These are phyloP conservation scores for Yarrowia alimentaria DNA, from an alignment of 805 yeast species.

Conservation along the genomic window DNA sequence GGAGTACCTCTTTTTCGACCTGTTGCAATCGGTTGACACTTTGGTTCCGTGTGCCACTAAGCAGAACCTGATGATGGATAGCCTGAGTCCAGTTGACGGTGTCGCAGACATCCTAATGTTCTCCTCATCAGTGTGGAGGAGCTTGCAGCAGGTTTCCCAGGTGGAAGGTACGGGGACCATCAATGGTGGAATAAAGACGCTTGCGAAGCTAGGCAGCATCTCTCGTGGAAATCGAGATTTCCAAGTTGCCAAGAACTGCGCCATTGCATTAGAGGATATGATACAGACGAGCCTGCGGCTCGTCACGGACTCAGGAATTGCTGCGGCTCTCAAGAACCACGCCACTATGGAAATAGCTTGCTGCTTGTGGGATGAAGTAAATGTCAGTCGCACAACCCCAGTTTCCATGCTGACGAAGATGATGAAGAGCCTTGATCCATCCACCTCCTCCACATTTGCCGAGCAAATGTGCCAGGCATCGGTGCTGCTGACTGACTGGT, in stretches of 20 bases:
- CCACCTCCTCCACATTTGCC: not conserved
- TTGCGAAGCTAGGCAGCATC: constrained; percentile 4
- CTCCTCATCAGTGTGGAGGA: constrained; percentile 1
- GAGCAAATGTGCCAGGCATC: constrained; percentile 8
- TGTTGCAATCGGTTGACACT: no score
- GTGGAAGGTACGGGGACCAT: no score
- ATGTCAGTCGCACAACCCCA: constrained; percentile 5
- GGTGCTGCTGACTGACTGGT: constrained; percentile 7
- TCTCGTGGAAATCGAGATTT: no score
- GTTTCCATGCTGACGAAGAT: constrained; percentile 6
- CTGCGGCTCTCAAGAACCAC: no score
- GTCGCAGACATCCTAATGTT: constrained; percentile 4
- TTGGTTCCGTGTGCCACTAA: no score
- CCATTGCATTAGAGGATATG: not conserved
- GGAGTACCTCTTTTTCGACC: constrained; percentile 6
- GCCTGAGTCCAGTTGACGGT: no score
- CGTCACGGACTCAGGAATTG: not conserved
- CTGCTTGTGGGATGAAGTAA: constrained; percentile 1
- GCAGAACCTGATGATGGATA: no score
- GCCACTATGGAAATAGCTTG: constrained; percentile 14
- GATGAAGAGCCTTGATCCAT: not conserved
- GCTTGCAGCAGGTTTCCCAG: no score
- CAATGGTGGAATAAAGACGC: not conserved
- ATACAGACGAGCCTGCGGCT: not conserved
- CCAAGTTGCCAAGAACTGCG: constrained; percentile 15